Evolutionary conservation across 2,329 filamentous ascomycete species (phyloP).

Genomic region (Penicillium griseofulvum): DNA sequence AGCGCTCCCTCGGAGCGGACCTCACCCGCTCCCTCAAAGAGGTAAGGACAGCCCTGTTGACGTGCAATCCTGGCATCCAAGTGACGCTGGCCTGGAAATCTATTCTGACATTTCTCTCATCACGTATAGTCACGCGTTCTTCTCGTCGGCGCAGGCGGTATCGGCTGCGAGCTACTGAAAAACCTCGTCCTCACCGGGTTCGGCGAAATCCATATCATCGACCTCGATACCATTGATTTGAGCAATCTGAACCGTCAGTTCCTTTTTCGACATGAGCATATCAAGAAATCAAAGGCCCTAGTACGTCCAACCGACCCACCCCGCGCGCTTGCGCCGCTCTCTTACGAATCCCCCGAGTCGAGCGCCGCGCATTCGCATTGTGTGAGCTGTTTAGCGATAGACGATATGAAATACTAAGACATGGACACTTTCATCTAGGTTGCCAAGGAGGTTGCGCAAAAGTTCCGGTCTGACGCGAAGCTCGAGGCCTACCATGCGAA

Average conservation of each 20-base stretch:
- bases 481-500: slow-evolving; percentile 90
- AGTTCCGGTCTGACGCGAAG: slow-evolving; percentile 84
- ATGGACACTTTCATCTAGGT: slow-evolving; percentile 55
- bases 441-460: slow-evolving; percentile 84
- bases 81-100: not conserved
- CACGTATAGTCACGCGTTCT: slow-evolving; percentile 71
- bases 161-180: slow-evolving; percentile 96
- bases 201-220: slow-evolving; percentile 88
- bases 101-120: slow-evolving; percentile 11
- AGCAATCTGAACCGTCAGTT: slow-evolving; percentile 98
- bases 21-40: slow-evolving; percentile 42
- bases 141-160: slow-evolving; percentile 94
- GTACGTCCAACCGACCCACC: slow-evolving; percentile 51
- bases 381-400: not conserved
- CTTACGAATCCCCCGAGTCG: slow-evolving; percentile 2
- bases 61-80: not conserved
- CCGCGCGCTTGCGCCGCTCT: slow-evolving; percentile 7
- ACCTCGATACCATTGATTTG: slow-evolving; percentile 96
- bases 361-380: not conserved
- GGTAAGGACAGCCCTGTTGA: slow-evolving; percentile 27
- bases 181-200: slow-evolving; percentile 91
- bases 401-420: slow-evolving; percentile 14
- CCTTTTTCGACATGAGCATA: slow-evolving; percentile 92
- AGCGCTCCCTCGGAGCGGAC: slow-evolving; percentile 43
- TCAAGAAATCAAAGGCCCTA: slow-evolving; percentile 93